Conservation (phyloP, 345 rosid genomes). For the Rhizophora apiculata region DNA sequence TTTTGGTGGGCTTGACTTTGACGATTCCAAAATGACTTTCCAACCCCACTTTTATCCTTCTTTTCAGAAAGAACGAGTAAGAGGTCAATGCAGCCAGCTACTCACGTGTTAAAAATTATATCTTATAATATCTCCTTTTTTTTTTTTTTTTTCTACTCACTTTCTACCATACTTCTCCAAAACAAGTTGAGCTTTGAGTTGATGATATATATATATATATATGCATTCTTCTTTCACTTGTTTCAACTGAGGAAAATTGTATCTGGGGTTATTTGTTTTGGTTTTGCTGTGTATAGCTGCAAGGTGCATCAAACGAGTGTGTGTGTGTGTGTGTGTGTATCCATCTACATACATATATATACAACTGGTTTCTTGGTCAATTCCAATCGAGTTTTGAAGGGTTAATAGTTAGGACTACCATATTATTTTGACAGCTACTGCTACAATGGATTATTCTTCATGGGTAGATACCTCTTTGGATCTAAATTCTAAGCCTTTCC, state of each 20-base stretch:
- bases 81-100: too few species aligned
- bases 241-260: neutral
- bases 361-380: neutral
- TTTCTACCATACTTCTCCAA: neutral
- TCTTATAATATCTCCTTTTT: neutral
- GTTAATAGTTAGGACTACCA: neutral
- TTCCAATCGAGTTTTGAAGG: neutral
- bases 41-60: conserved; percentile 8
- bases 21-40: neutral
- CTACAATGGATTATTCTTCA: conserved; percentile 20
- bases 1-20: conserved; percentile 31
- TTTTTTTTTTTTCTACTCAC: neutral
- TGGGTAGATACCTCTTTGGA: conserved; percentile 29
- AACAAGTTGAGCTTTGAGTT: neutral
- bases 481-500: conserved; percentile 21
- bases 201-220: neutral
- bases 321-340: too few species aligned
- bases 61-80: neutral
- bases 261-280: neutral
- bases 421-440: neutral
- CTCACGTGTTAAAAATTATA: too few species aligned
- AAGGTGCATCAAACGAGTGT: neutral
- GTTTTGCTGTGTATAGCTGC: neutral
- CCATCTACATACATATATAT: too few species aligned
- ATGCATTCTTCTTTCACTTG: neutral